These are phyloP conservation scores for Ogataea allantospora DNA, from an alignment of 805 yeast genomes.

Conservation along the genomic window DNA sequence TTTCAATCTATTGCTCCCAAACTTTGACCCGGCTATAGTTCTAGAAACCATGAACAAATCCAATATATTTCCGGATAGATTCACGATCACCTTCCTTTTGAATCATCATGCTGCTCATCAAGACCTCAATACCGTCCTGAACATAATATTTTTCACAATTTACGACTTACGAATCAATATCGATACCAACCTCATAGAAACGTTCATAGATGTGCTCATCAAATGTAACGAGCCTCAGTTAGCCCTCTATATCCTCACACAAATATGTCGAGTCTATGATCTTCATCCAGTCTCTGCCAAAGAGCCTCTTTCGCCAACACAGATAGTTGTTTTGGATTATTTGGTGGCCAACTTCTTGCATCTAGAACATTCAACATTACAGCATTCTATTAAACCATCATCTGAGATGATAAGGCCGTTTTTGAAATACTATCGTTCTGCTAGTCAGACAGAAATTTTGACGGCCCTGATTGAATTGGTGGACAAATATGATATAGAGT, in stretches of 20 bases:
- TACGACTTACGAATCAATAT: constrained; percentile 10
- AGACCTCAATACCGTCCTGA: constrained; percentile 9
- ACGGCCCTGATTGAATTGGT: constrained; percentile 16
- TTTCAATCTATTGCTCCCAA: constrained; percentile 11
- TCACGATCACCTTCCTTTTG: constrained; percentile 8
- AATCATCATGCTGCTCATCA: constrained; percentile 4
- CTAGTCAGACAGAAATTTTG: constrained; percentile 9
- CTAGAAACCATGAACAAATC: constrained; percentile 8
- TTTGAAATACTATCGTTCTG: constrained; percentile 9
- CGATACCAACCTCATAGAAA: constrained; percentile 12
- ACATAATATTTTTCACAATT: constrained; percentile 8
- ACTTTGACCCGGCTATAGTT: constrained; percentile 1
- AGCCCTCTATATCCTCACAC: constrained; percentile 14
- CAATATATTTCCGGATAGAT: constrained; percentile 14
- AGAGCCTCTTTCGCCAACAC: constrained; percentile 4
- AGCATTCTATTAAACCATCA: constrained; percentile 18
- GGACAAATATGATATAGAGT: constrained; percentile 16
- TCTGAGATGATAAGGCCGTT: constrained; percentile 18
- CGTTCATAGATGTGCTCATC: constrained; percentile 11
- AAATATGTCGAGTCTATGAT: constrained; percentile 14
- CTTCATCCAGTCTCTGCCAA: constrained; percentile 1
- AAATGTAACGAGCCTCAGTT: constrained; percentile 12
- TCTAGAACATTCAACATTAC: constrained; percentile 4
- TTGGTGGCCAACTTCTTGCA: constrained; percentile 8
- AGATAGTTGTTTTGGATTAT: constrained; percentile 16